Conservation (phyloP, 768 basidiomycete species). For the Trametes villosa region DNA sequence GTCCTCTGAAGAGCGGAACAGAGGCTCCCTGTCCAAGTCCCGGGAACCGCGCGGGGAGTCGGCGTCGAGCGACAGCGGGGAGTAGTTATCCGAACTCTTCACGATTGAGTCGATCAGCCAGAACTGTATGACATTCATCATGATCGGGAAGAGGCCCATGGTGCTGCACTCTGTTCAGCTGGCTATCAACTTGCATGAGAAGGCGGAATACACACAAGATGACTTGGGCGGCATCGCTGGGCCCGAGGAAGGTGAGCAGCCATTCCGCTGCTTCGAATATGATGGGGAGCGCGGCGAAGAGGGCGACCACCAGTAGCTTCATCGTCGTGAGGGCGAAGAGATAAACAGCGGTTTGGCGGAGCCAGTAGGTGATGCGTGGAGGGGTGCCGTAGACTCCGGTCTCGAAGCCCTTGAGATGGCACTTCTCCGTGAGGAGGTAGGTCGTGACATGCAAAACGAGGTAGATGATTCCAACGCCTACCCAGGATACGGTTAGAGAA, state of each 20-base stretch:
- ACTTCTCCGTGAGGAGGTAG: slow-evolving; percentile 62
- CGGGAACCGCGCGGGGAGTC: slow-evolving; percentile 42
- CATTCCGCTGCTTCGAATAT: slow-evolving; percentile 83
- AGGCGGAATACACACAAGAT: slow-evolving; percentile 66
- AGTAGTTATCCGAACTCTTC: slow-evolving; percentile 59
- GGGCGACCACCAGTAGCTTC: slow-evolving; percentile 86
- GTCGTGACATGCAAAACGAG: slow-evolving; percentile 67
- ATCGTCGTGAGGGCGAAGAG: slow-evolving; percentile 79
- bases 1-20: slow-evolving; percentile 60
- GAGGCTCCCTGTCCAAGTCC: slow-evolving; percentile 60
- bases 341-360: slow-evolving; percentile 80
- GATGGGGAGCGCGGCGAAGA: slow-evolving; percentile 72
- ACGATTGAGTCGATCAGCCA: slow-evolving; percentile 95
- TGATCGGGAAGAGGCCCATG: slow-evolving; percentile 90
- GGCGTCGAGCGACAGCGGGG: slow-evolving; percentile 44
- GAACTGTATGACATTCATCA: slow-evolving; percentile 91
- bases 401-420: slow-evolving; percentile 75
- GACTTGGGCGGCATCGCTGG: slow-evolving; percentile 70
- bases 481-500: background rate
- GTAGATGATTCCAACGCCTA: slow-evolving; percentile 87
- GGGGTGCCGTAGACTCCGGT: slow-evolving; percentile 90
- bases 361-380: slow-evolving; percentile 74
- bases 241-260: slow-evolving; percentile 79
- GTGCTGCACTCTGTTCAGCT: too few relatives aligned
- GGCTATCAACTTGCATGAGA: background rate